Evolutionary conservation across 2,329 filamentous ascomycete genomes (phyloP).

Genomic region (Hymenoscyphus albidus): DNA sequence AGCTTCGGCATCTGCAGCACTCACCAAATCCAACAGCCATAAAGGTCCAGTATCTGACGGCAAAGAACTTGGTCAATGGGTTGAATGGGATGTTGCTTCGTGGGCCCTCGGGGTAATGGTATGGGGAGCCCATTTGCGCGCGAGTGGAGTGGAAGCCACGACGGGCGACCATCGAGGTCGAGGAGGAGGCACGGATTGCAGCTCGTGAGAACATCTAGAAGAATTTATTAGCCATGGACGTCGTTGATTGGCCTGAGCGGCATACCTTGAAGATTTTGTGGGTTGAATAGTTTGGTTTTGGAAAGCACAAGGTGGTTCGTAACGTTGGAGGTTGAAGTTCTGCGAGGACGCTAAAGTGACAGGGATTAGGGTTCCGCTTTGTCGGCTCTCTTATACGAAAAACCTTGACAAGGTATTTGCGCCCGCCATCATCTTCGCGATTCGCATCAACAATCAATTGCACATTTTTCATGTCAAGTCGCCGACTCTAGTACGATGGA

Average conservation of each 20-base stretch:
- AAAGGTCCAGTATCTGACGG: constrained; percentile 76
- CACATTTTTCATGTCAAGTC: background rate
- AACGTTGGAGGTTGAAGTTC: constrained; percentile 21
- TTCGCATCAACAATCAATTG: background rate
- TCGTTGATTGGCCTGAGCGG: constrained; percentile 39
- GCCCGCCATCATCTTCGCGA: background rate
- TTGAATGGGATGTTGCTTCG: constrained; percentile 97
- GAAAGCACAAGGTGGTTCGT: constrained; percentile 17
- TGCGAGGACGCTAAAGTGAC: constrained; percentile 10
- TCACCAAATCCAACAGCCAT: constrained; percentile 50
- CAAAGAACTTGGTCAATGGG: constrained; percentile 83
- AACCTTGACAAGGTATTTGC: constrained; percentile 2
- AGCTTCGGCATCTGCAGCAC: constrained; percentile 28
- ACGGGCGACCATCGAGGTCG: constrained; percentile 70
- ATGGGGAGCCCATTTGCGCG: constrained; percentile 79
- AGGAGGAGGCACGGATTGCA: constrained; percentile 54
- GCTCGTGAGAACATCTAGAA: constrained; percentile 78
- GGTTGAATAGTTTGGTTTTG: constrained; percentile 16
- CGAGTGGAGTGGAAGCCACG: constrained; percentile 93
- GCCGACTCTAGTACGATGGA: constrained; percentile 51
- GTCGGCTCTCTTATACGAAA: constrained; percentile 1
- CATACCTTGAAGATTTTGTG: constrained; percentile 27
- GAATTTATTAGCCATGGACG: constrained; percentile 17
- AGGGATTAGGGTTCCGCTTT: constrained; percentile 2
- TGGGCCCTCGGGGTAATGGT: constrained; percentile 97